Base-by-base conservation (phyloP, 768 basidiomycete genomes). In the Ramaria rubella region DNA sequence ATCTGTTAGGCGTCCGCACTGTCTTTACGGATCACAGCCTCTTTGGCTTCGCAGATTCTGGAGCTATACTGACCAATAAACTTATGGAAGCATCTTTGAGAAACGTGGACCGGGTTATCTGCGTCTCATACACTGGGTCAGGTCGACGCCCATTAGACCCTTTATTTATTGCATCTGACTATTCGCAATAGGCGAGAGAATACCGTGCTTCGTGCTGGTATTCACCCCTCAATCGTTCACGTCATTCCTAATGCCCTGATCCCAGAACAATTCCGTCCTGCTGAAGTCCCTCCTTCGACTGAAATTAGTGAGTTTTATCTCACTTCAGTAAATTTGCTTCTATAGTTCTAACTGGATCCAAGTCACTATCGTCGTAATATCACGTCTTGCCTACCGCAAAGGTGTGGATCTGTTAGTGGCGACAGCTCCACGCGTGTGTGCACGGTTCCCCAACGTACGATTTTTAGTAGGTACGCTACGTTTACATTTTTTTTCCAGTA, bases 11-110 rank as follows among this genome's bases (percentile, higher is more conserved):
- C 11, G 77, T 97, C 12, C 83, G 88, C 38, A 93, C 92, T 0
- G 89, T 97, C 9, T 95, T 98, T 68, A 98, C 96, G 0, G 96
- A 99, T 69, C 95, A 99, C 64, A 93, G 90, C 64, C 70, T 99
- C 26, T 98, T 98, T 63, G 95, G 94, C 1, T 94, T 99, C 65
- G 94, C 91, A 30, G 94, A 97, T 65, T 94, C 96, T 15, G 94
- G 94, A 1, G 94, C 94, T 62, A 95, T 99, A 38, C 75, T 97
- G 61, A 97, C 96, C 5, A 99, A 99, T 74, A 99, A 99, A 69
- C 79, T 99, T 31, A 75, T 98, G 38, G 87, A 82, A 11, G 93
- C 82, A 4, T 86, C 89, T 2, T 73, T 99, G 65, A 81, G 85
- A 58, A 94, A 95, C 66, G 90, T 94, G 0, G 95, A 98, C 62